Evolutionary conservation across 805 yeast genomes (phyloP).

Genomic region (Candida nanaspora): DNA sequence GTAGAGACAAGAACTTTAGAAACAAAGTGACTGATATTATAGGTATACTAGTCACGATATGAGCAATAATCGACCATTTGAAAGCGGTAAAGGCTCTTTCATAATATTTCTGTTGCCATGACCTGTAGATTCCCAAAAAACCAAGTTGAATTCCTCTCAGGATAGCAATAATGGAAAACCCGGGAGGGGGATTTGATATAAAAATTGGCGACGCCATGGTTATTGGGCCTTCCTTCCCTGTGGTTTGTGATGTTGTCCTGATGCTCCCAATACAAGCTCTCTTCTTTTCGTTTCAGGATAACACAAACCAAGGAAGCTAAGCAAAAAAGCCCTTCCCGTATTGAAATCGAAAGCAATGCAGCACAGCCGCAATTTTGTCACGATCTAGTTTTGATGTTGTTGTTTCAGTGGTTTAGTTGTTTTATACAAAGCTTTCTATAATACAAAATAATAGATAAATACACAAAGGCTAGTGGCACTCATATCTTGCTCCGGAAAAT

Average conservation of each 20-base stretch:
- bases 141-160: conserved; percentile 49
- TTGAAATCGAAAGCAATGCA: no score
- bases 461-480: neutral
- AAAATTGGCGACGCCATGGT: conserved; percentile 62
- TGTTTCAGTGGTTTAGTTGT: no score
- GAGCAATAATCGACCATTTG: conserved; percentile 29
- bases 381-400: no score
- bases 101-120: conserved; percentile 29
- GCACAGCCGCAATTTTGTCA: no score
- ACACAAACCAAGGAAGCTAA: no score
- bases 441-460: no score
- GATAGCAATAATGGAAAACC: conserved; percentile 42
- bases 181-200: conserved; percentile 48
- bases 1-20: conserved; percentile 15
- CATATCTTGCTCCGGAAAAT: conserved; percentile 14
- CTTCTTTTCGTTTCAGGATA: no score
- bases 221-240: no score
- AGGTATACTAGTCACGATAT: conserved; percentile 26
- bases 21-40: conserved; percentile 11
- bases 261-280: no score
- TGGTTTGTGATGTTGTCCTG: no score
- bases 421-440: no score
- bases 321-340: no score
- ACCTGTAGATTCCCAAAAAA: conserved; percentile 39
- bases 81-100: conserved; percentile 29